A percentile compares a stretch with the other conserved stretches of the same genome.
Evolutionary conservation across 1,284 basidiomycete genomes (phyloP).

Genomic region (Grifola frondosa): DNA sequence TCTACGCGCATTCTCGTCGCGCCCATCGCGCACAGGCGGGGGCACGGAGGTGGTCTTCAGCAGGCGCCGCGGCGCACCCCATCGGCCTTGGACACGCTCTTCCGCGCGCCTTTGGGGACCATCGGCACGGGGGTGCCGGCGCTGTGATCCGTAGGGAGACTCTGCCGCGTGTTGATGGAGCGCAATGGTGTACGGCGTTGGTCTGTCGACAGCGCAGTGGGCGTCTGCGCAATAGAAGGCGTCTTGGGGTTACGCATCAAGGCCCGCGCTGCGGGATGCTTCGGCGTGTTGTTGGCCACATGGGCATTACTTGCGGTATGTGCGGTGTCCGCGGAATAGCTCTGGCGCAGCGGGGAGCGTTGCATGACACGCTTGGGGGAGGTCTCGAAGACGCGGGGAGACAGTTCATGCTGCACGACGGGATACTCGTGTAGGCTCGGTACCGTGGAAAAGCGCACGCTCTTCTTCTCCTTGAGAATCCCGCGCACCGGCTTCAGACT

Average conservation of each 20-base stretch:
- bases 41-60: conserved; percentile 6
- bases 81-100: neutral
- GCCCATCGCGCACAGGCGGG: neutral
- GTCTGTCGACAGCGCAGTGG: conserved; percentile 6
- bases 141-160: conserved; percentile 17
- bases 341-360: conserved; percentile 15
- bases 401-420: conserved; percentile 4
- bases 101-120: conserved; percentile 8
- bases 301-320: neutral
- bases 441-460: conserved; percentile 34
- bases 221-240: conserved; percentile 8
- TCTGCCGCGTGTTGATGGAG: conserved; percentile 22
- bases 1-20: conserved; percentile 13
- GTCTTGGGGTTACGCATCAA: conserved; percentile 14
- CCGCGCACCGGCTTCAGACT: conserved; percentile 29
- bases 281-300: conserved; percentile 19
- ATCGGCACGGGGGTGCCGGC: conserved; percentile 16
- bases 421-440: conserved; percentile 27
- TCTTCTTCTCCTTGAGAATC: conserved; percentile 38
- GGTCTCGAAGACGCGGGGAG: conserved; percentile 5
- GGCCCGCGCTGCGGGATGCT: conserved; percentile 30
- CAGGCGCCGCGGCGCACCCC: conserved; percentile 3
- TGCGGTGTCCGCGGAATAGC: conserved; percentile 3
- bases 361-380: conserved; percentile 2
- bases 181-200: conserved; percentile 21